Evolutionary conservation across 352 stramenopile genomes (phyloP).

Genomic region (Pythium folliculosum): DNA sequence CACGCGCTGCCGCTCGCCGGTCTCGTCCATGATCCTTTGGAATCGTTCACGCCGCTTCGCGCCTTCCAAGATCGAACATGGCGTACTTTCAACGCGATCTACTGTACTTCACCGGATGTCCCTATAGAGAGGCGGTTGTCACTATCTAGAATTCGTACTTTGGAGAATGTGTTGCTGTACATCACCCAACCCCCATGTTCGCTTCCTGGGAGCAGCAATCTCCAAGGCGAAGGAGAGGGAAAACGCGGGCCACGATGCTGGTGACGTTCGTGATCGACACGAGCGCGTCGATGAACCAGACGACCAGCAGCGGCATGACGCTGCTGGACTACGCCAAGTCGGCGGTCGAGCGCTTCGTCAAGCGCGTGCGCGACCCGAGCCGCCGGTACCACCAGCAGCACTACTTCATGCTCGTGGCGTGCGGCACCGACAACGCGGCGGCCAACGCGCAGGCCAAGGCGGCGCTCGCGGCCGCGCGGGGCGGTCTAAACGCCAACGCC

Average conservation of each 20-base stretch:
- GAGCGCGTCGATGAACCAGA: conserved; percentile 91
- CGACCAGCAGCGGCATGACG: conserved; percentile 86
- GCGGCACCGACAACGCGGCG: conserved; percentile 42
- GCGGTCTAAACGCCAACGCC: not conserved
- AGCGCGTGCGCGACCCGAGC: conserved; percentile 80
- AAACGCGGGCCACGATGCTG: conserved; percentile 52
- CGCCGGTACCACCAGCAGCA: conserved; percentile 73
- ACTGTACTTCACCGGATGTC: too few relatives aligned
- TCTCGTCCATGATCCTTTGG: not conserved
- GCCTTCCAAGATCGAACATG: not conserved
- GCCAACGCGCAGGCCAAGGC: conserved; percentile 28
- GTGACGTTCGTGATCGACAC: conserved; percentile 91
- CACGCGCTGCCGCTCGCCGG: conserved; percentile 14
- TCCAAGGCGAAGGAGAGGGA: not conserved
- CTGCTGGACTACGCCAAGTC: conserved; percentile 89
- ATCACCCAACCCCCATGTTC: not conserved
- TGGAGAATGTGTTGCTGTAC: not conserved
- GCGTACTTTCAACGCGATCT: too few relatives aligned
- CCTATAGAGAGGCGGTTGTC: too few relatives aligned
- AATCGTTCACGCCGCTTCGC: not conserved
- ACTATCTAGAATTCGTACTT: not conserved
- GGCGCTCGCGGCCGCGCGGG: conserved; percentile 4
- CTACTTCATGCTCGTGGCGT: conserved; percentile 90
- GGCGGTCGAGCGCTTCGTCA: conserved; percentile 86
- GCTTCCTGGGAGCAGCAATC: not conserved